phyloP scores from a whole-genome alignment of 495 filamentous ascomycete species.

The Thermothielavioides terrestris region DNA sequence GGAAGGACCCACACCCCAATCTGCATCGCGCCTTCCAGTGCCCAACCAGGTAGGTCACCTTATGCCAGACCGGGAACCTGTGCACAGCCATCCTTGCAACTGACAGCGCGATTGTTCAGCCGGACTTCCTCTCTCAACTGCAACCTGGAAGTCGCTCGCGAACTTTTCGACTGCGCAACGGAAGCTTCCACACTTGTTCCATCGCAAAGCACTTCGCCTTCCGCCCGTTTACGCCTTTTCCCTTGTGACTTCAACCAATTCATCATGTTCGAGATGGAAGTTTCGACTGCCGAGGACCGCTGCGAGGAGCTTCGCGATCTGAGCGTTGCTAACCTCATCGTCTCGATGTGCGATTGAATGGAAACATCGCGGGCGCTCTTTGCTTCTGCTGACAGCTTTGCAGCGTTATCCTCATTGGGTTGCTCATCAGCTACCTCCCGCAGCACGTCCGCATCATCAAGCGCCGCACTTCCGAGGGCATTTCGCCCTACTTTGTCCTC shows the following conservation, averaged over 20 bases:
- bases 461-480: constrained; percentile 84
- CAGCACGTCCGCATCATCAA: constrained; percentile 87
- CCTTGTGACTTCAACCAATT: neutral
- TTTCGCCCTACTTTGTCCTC: constrained; percentile 88
- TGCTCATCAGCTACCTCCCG: constrained; percentile 87
- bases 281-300: constrained; percentile 26
- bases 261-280: constrained; percentile 30
- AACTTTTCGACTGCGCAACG: no score
- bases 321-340: constrained; percentile 50
- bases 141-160: no score
- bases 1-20: no score
- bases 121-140: no score
- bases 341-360: constrained; percentile 47
- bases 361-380: neutral
- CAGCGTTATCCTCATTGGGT: constrained; percentile 81
- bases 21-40: no score
- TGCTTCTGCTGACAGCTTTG: constrained; percentile 8
- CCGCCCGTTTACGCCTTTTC: neutral
- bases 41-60: no score
- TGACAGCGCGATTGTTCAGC: no score
- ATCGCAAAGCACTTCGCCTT: no score
- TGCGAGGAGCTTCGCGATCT: constrained; percentile 46
- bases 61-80: no score
- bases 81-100: no score
- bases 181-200: no score